Evolutionary conservation across 805 yeast species (phyloP).

Genomic region (Metschnikowia noctiluminum): DNA sequence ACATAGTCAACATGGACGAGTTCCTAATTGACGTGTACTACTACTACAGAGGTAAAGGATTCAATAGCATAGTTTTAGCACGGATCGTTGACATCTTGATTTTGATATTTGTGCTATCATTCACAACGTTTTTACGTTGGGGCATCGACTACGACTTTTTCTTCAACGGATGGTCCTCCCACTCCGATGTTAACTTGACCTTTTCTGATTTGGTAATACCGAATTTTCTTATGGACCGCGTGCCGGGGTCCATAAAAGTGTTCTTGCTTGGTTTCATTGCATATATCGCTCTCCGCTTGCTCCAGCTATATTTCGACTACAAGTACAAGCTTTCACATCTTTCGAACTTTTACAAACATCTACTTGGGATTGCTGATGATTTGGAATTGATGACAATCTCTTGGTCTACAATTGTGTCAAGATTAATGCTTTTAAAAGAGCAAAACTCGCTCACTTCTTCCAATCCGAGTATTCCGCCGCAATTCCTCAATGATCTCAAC

Average conservation of each 20-base stretch:
- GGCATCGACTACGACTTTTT: constrained; percentile 64
- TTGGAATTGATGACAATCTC: constrained; percentile 85
- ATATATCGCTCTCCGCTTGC: constrained; percentile 49
- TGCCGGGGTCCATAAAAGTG: constrained; percentile 48
- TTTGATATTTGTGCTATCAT: constrained; percentile 71
- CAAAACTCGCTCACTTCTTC: constrained; percentile 68
- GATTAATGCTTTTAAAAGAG: constrained; percentile 70
- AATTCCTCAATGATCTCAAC: constrained; percentile 49
- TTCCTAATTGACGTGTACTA: constrained; percentile 80
- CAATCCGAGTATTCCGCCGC: constrained; percentile 21
- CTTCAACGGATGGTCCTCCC: constrained; percentile 23
- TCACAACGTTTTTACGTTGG: constrained; percentile 74
- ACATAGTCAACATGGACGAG: constrained; percentile 84
- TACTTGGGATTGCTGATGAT: constrained; percentile 68
- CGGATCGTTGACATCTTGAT: constrained; percentile 67
- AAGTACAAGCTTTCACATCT: constrained; percentile 66
- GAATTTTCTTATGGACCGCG: constrained; percentile 44
- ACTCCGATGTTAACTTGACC: constrained; percentile 23
- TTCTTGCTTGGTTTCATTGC: constrained; percentile 58
- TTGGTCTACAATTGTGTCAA: constrained; percentile 83
- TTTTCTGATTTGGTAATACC: constrained; percentile 33
- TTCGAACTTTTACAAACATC: constrained; percentile 67
- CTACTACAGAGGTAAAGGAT: constrained; percentile 84
- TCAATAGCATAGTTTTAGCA: constrained; percentile 68
- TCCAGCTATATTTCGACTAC: constrained; percentile 58